A percentile compares a stretch with the other conserved stretches of the same genome.
Conservation (phyloP, 257 asterid species). For the Solanum medicagineum region DNA sequence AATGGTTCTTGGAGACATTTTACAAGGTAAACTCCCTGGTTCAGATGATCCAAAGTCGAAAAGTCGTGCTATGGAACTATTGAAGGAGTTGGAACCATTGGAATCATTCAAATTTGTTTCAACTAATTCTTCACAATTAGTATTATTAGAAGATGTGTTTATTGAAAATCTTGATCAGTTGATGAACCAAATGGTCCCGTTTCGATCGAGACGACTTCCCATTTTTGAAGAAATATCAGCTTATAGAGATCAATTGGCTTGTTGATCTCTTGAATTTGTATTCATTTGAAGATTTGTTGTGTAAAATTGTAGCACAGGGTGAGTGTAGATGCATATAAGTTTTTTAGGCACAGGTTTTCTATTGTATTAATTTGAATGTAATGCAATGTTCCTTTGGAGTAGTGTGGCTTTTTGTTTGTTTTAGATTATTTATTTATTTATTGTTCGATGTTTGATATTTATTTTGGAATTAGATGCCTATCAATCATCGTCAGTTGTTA, state of each 20-base stretch:
- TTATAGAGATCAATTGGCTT: conserved; percentile 69
- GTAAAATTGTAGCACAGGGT: not conserved
- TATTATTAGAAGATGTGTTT: conserved; percentile 38
- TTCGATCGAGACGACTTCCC: conserved; percentile 64
- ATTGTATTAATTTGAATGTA: not conserved
- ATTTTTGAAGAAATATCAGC: conserved; percentile 73
- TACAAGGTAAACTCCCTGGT: conserved; percentile 33
- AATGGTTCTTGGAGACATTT: conserved; percentile 40
- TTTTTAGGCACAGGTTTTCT: not conserved
- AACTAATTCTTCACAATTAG: not conserved
- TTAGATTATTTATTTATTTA: too few species aligned
- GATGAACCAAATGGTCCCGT: conserved; percentile 49
- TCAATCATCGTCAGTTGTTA: too few species aligned
- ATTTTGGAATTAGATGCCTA: too few species aligned
- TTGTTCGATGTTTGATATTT: too few species aligned
- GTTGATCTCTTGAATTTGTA: conserved; percentile 23
- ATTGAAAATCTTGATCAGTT: conserved; percentile 50
- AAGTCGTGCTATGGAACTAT: conserved; percentile 37
- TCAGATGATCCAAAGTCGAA: conserved; percentile 48
- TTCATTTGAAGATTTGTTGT: not conserved
- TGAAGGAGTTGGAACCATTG: conserved; percentile 31
- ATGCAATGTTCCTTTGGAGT: not conserved
- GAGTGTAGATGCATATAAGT: not conserved
- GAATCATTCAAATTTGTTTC: conserved; percentile 1
- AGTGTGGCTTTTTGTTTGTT: too few species aligned